Conservation (phyloP, 192 early-diverging fungal genomes). For the Coemansia sp. region DNA sequence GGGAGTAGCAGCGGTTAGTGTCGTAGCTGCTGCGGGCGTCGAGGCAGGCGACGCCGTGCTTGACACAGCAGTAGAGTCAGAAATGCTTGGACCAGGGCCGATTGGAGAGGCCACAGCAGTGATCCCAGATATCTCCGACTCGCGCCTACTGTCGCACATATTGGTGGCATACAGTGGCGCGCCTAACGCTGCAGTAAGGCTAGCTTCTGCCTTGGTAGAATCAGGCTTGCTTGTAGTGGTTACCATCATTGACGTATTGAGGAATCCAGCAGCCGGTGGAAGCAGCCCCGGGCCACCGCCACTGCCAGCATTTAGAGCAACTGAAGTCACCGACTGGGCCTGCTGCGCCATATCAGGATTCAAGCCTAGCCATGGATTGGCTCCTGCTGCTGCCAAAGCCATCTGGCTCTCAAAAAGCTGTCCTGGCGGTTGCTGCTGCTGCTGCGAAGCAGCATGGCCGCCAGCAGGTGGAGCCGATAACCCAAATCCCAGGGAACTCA, state of each 20-base stretch:
- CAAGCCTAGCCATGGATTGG: constrained; percentile 39
- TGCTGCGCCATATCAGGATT: constrained; percentile 20
- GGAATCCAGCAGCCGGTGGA: background rate
- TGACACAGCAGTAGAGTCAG: constrained; percentile 25
- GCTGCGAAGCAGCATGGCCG: background rate
- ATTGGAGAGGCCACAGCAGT: constrained; percentile 49
- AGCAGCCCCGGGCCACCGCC: constrained; percentile 1
- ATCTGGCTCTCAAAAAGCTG: constrained; percentile 18
- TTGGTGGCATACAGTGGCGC: constrained; percentile 38
- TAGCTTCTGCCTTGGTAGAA: background rate
- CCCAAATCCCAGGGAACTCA: constrained; percentile 13
- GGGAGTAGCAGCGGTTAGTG: constrained; percentile 1
- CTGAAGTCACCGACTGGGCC: background rate
- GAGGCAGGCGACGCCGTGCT: constrained; percentile 25
- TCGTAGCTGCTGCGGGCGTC: constrained; percentile 22
- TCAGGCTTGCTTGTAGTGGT: constrained; percentile 4
- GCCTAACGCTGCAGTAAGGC: constrained; percentile 14
- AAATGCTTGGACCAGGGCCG: constrained; percentile 15
- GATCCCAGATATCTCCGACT: constrained; percentile 49
- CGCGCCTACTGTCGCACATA: constrained; percentile 50
- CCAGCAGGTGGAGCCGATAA: background rate
- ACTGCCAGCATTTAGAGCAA: background rate
- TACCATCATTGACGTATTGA: background rate
- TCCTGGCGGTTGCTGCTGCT: constrained; percentile 8
- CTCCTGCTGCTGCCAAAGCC: constrained; percentile 21